Conservation (phyloP, 768 basidiomycete species). For the Crassisporium funariophilum region DNA sequence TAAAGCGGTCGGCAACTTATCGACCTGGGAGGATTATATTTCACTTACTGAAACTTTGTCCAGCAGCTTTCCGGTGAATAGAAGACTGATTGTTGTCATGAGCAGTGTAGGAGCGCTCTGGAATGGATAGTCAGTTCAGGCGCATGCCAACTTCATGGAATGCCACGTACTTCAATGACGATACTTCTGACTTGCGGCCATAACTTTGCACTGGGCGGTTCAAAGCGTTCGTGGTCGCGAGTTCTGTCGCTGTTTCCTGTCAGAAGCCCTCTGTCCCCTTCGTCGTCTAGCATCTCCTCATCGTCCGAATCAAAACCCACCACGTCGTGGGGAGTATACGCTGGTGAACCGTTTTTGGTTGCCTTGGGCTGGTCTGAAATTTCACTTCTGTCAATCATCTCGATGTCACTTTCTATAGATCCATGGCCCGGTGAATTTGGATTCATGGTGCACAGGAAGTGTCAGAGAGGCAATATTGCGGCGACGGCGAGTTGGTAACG, state of each 20-base stretch:
- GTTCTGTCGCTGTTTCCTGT: slow-evolving; percentile 19
- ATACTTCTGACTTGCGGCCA: slow-evolving; percentile 66
- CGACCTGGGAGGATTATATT: background rate
- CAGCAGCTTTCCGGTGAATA: slow-evolving; percentile 90
- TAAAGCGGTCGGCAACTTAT: background rate
- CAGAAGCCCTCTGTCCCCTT: slow-evolving; percentile 49
- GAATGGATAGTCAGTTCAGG: background rate
- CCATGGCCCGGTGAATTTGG: slow-evolving; percentile 33
- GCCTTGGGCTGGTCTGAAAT: slow-evolving; percentile 14
- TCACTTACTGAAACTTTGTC: slow-evolving; percentile 77
- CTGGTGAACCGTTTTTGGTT: slow-evolving; percentile 12
- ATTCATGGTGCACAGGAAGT: slow-evolving; percentile 25
- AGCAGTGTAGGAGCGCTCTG: slow-evolving; percentile 89
- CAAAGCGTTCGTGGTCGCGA: slow-evolving; percentile 25
- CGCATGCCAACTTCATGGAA: background rate
- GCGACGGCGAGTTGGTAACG: no score
- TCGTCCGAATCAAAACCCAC: slow-evolving; percentile 32
- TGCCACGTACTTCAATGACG: slow-evolving; percentile 64
- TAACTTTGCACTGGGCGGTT: slow-evolving; percentile 19
- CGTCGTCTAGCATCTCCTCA: slow-evolving; percentile 36
- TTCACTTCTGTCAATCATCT: slow-evolving; percentile 35
- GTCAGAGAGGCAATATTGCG: slow-evolving; percentile 1
- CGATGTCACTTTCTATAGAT: slow-evolving; percentile 34
- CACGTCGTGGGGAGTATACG: slow-evolving; percentile 1
- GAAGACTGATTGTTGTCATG: slow-evolving; percentile 77